Percentiles rank a stretch among this genome's conserved stretches.
Conservation (phyloP, 306 rosid species). For the Pyrus pyrifolia region DNA sequence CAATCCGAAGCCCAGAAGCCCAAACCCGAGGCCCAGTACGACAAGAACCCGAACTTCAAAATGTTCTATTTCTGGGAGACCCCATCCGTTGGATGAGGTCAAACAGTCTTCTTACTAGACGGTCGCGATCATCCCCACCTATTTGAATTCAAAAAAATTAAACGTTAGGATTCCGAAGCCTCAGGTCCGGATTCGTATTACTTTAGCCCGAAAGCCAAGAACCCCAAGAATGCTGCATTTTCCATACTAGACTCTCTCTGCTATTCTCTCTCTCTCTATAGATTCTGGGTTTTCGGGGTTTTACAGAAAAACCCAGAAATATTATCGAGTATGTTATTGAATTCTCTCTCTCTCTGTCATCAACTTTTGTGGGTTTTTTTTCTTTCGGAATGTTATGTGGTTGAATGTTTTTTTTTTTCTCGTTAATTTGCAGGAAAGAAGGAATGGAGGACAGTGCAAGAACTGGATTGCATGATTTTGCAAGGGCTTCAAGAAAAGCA, state of each 20-base stretch:
- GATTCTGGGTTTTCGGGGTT: constrained; percentile 1
- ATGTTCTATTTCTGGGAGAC: neutral
- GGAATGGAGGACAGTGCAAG: constrained; percentile 42
- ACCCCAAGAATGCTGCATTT: neutral
- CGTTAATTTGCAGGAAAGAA: constrained; percentile 5
- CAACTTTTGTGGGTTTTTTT: constrained; percentile 10
- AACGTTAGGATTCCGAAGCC: constrained; percentile 40
- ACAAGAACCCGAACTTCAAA: constrained; percentile 4
- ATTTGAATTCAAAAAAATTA: constrained; percentile 48
- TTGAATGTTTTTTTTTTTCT: neutral
- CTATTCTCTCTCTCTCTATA: neutral
- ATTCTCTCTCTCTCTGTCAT: neutral
- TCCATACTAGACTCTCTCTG: neutral
- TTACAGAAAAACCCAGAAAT: constrained; percentile 4
- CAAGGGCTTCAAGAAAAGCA: constrained; percentile 85
- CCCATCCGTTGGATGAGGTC: constrained; percentile 4
- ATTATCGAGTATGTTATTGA: constrained; percentile 14
- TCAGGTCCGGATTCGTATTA: constrained; percentile 6
- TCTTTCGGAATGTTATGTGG: neutral
- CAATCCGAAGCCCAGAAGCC: neutral
- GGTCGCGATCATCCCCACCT: constrained; percentile 15
- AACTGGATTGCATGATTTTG: constrained; percentile 53
- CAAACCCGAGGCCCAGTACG: neutral
- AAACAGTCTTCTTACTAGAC: neutral
- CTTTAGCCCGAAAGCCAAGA: neutral